A percentile compares a stretch with the other conserved stretches of the same genome.
phyloP scores from a whole-genome alignment of 345 rosid species.

The Barbarea vulgaris region DNA sequence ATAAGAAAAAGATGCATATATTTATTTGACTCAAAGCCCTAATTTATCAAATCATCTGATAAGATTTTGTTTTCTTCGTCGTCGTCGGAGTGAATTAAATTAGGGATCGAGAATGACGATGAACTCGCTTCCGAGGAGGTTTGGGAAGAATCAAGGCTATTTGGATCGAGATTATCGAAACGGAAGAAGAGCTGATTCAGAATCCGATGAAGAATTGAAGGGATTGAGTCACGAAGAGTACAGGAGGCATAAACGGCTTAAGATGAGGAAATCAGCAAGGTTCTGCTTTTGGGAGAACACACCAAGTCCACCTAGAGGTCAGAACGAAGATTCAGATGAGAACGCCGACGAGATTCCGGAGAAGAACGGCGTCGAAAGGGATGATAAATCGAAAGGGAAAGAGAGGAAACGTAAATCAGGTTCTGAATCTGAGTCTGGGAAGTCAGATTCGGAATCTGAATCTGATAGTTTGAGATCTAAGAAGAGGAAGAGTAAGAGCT shows the following conservation, averaged over 20 bases:
- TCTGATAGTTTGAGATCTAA: slow-evolving; percentile 48
- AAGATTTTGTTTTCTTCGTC: not conserved
- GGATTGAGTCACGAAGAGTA: slow-evolving; percentile 80
- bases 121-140: slow-evolving; percentile 57
- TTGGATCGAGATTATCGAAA: slow-evolving; percentile 52
- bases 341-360: slow-evolving; percentile 52
- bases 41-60: not conserved
- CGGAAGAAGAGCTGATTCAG: slow-evolving; percentile 61
- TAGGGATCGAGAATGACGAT: slow-evolving; percentile 36
- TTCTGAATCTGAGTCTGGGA: slow-evolving; percentile 47
- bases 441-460: slow-evolving; percentile 51
- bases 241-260: slow-evolving; percentile 85
- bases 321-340: slow-evolving; percentile 50
- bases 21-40: slow-evolving; percentile 17
- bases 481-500: slow-evolving; percentile 48
- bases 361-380: slow-evolving; percentile 44
- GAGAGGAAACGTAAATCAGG: slow-evolving; percentile 30
- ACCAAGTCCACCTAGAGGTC: slow-evolving; percentile 80
- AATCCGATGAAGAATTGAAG: slow-evolving; percentile 84
- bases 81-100: not conserved
- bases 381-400: slow-evolving; percentile 45
- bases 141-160: slow-evolving; percentile 54
- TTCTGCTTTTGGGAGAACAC: slow-evolving; percentile 72
- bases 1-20: not conserved
- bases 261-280: slow-evolving; percentile 64